Evolutionary conservation across 2,329 filamentous ascomycete species (phyloP), one percentile per base, ranked within the genome.

Genomic region (Tolypocladium paradoxum): DNA sequence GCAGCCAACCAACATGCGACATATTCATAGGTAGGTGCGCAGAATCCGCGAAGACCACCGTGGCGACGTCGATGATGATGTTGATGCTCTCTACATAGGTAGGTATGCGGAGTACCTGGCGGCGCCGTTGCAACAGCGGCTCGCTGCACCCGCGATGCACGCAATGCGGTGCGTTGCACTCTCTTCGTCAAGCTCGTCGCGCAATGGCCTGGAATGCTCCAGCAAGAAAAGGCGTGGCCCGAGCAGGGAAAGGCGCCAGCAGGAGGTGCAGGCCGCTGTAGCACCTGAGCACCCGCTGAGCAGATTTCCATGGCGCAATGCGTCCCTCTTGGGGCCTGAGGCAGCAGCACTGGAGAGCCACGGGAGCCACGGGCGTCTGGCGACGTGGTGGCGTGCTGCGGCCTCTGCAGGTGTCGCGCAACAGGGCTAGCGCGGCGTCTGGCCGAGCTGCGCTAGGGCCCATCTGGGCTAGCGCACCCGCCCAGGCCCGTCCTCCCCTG

Each of bases 321-420:
- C 37, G 1, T 43, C 12, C 4, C 8, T 3, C 38, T 8, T 14
- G 3, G 24, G 3, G 35, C 48, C 48, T 50, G 36, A 50, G 34
- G 48, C 33, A 49, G 11, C 34, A n/a, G 33, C n/a, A n/a, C n/a
- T n/a, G n/a, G n/a, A n/a, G n/a, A n/a, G n/a, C n/a, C n/a, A n/a
- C n/a, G n/a, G n/a, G 7, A 22, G 27, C 27, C 29, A n/a, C 27
- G 20, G 31, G 48, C 33, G 24, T n/a, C 14, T 31, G 27, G 34
- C 11, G 34, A 31, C 43, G 40, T 45, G 40, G 35, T 50, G 49
- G 49, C 49, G 49, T 43, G 49, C 49, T 43, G 49, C 49, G 34
- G 27, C 24, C 49, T 43, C 36, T 43, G 40, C 40, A 45, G 40
- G 24, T 7, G 40, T 45, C 40, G 24, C 49, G 49, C 49, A 40